A percentile compares a stretch with the other conserved stretches of the same genome.
Evolutionary conservation across 257 asterid genomes (phyloP).

Genomic region (Lycium barbarum): DNA sequence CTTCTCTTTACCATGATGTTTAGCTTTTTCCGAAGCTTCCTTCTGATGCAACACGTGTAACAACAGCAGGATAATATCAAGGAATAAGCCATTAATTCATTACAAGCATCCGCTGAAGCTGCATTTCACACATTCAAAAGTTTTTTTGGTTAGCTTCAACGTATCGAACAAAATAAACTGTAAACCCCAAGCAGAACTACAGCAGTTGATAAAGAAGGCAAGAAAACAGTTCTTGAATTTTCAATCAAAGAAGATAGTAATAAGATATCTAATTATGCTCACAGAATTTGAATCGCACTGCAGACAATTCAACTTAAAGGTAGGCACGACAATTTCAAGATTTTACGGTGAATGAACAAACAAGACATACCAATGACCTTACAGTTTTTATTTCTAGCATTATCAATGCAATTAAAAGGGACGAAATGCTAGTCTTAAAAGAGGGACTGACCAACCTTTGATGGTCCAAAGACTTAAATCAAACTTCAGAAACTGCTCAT

Average conservation of each 20-base stretch:
- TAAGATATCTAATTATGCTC: slow-evolving; percentile 18
- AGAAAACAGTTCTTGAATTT: slow-evolving; percentile 20
- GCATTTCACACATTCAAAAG: slow-evolving; percentile 39
- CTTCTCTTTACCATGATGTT: slow-evolving; percentile 60
- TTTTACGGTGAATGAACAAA: slow-evolving; percentile 10
- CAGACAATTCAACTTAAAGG: not conserved
- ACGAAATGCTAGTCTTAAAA: not conserved
- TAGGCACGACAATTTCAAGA: not conserved
- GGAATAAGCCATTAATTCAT: slow-evolving; percentile 89
- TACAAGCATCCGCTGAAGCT: slow-evolving; percentile 88
- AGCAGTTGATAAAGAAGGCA: slow-evolving; percentile 5
- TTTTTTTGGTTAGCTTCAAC: not conserved
- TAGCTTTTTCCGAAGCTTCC: slow-evolving; percentile 69
- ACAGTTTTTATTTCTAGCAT: not conserved
- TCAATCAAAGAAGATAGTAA: not conserved
- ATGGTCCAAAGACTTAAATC: not conserved
- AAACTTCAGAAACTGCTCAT: not conserved
- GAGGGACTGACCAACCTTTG: not conserved
- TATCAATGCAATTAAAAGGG: not conserved
- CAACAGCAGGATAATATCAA: slow-evolving; percentile 90
- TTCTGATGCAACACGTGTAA: slow-evolving; percentile 88
- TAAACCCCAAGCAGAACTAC: not conserved
- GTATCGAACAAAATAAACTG: not conserved
- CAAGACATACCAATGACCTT: not conserved
- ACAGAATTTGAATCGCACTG: not conserved